Conservation (phyloP, 2,329 filamentous ascomycete species). For the Xylariaceae sp. region DNA sequence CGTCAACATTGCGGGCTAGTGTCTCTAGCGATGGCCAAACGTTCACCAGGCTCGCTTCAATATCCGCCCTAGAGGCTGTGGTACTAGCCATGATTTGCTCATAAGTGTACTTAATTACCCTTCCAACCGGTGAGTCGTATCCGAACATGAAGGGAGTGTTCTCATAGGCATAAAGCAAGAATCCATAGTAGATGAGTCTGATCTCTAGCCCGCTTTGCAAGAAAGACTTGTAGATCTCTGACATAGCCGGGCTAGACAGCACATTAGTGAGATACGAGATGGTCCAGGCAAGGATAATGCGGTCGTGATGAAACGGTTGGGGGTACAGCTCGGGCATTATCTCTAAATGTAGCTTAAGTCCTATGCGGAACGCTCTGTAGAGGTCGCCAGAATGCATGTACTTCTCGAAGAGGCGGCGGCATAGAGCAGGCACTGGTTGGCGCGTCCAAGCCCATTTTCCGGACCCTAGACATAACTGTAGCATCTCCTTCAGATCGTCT, state of each 20-base stretch:
- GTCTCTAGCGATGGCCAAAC: conserved; percentile 20
- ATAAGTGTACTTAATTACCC: conserved; percentile 22
- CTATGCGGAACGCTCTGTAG: conserved; percentile 23
- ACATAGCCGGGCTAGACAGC: conserved; percentile 18
- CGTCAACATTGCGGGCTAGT: conserved; percentile 15
- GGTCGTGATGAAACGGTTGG: conserved; percentile 22
- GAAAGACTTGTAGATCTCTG: conserved; percentile 22
- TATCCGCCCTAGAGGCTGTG: conserved; percentile 16
- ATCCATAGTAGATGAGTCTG: conserved; percentile 23
- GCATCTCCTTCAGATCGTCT: conserved; percentile 17
- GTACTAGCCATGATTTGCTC: conserved; percentile 23
- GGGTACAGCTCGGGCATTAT: conserved; percentile 19
- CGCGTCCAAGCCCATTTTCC: conserved; percentile 24
- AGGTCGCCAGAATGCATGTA: conserved; percentile 20
- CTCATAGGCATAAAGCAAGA: conserved; percentile 25
- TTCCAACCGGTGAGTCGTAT: conserved; percentile 20
- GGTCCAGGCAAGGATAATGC: conserved; percentile 21
- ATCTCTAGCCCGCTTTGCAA: conserved; percentile 21
- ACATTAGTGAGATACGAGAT: conserved; percentile 24
- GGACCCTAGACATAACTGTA: conserved; percentile 26
- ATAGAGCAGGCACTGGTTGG: conserved; percentile 24
- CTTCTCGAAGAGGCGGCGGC: conserved; percentile 19
- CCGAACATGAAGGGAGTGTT: conserved; percentile 22
- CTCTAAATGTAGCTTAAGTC: conserved; percentile 25
- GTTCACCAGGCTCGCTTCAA: conserved; percentile 17